A percentile compares a stretch with the other conserved stretches of the same genome.
phyloP scores from a whole-genome alignment of 139 green algal genomes.

The Chlamydomonas sphaeroides region DNA sequence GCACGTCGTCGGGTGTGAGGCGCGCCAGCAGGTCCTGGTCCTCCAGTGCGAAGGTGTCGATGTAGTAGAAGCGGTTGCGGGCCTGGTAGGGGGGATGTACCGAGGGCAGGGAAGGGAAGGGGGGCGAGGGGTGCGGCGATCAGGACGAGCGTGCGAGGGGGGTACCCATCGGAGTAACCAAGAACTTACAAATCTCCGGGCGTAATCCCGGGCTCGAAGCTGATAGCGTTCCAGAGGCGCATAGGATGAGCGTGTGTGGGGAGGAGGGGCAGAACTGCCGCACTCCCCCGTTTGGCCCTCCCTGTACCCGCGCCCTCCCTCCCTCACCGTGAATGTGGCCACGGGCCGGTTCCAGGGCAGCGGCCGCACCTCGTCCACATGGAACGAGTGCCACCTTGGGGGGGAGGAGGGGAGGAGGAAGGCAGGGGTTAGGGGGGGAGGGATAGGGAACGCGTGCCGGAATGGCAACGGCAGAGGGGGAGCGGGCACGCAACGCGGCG shows the following conservation, averaged over 20 bases:
- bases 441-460: not conserved
- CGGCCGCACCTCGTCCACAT: slow-evolving; percentile 48
- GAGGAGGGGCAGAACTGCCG: not conserved
- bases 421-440: not conserved
- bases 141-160: not conserved
- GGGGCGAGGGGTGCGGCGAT: not conserved
- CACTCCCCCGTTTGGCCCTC: not conserved
- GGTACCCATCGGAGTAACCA: too few species aligned
- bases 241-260: not conserved
- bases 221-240: too few species aligned
- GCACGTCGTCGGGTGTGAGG: slow-evolving; percentile 41
- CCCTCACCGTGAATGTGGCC: slow-evolving; percentile 54
- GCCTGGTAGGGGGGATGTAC: slow-evolving; percentile 23
- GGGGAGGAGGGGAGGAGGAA: not conserved
- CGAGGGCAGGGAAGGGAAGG: too few species aligned
- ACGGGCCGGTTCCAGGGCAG: slow-evolving; percentile 59
- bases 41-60: slow-evolving; percentile 49
- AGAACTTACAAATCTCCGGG: too few species aligned
- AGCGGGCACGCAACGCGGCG: too few species aligned
- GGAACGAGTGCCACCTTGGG: slow-evolving; percentile 38
- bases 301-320: too few species aligned
- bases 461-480: not conserved
- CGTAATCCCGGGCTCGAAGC: too few species aligned
- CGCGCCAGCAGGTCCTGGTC: slow-evolving; percentile 33
- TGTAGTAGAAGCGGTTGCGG: slow-evolving; percentile 55